Base-by-base conservation (phyloP, 2,329 filamentous ascomycete species). In the Colletotrichum tanaceti region DNA sequence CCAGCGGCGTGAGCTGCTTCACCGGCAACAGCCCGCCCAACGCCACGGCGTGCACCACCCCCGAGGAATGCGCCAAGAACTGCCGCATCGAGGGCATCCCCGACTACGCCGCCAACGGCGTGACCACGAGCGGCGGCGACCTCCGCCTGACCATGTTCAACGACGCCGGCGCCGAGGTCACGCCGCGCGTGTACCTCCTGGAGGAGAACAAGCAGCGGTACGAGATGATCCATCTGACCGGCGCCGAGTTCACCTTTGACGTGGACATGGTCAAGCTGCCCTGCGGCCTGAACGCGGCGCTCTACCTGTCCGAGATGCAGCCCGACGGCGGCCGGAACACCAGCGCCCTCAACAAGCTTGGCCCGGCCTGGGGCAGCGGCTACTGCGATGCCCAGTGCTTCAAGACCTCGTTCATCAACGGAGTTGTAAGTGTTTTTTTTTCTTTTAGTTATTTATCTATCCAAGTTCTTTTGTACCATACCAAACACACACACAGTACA, bases 201-300 rank as follows among this genome's bases (percentile, higher is more conserved):
- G 82, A 83, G 68, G 77, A 58, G 70, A 80, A 83, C 60, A 84
- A 85, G 59, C 79, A 79, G 69, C 83, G 84, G 50, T 91, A 91
- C 73, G 79, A 89, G 76, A 82, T 85, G 71, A 84, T 89, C 75
- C 81, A 86, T 67, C 79, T 90, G 46, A 82, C 86, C 62, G 86
- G 86, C 74, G 80, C 86, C 73, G 89, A 91, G 75, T 85, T 91
- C 75, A 87, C 86, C 41, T 90, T 91, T 70, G 88, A 89, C 54
- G 88, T 90, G 5, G 89, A 91, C 74, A 83, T 90, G 53, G 90
- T 87, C 32, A 85, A 85, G 70, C 81, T 91, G 24, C 85, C 86
- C 24, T 91, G 89, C 72, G 90, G 90, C 63, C 79, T 91, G 73
- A 91, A 91, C 76, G 89, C 88, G 66, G 89, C 89, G 13, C 76